Conservation (phyloP, 2,329 filamentous ascomycete genomes). For the Triangularia setosa region DNA sequence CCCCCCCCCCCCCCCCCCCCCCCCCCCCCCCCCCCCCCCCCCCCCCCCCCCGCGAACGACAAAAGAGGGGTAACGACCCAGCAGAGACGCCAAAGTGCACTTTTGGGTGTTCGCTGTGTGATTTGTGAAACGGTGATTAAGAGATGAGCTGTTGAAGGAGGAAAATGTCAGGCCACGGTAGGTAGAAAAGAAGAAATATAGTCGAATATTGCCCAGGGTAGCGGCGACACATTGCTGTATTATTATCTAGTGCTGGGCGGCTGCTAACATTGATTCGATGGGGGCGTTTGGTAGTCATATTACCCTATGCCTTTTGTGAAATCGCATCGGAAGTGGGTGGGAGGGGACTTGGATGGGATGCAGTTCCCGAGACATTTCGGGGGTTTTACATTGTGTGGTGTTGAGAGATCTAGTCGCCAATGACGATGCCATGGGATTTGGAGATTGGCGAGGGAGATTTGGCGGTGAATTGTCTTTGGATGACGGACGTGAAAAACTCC, state of each 20-base stretch:
- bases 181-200: not conserved
- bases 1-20: no score
- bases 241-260: not conserved
- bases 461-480: not conserved
- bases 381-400: not conserved
- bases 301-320: not conserved
- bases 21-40: no score
- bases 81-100: not conserved
- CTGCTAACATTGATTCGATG: not conserved
- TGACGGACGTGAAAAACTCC: not conserved
- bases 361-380: not conserved
- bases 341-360: not conserved
- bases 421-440: not conserved
- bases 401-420: not conserved
- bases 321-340: not conserved
- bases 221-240: no score
- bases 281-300: not conserved
- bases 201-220: not conserved
- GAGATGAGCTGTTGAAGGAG: no score
- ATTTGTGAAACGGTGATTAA: not conserved
- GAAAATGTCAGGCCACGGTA: no score
- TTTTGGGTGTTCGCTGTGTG: not conserved
- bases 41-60: no score
- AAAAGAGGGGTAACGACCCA: not conserved
- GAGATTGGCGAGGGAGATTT: not conserved